These are phyloP conservation scores for Rhodotorula paludigena DNA, from an alignment of 768 basidiomycete species.

Conservation along the genomic window DNA sequence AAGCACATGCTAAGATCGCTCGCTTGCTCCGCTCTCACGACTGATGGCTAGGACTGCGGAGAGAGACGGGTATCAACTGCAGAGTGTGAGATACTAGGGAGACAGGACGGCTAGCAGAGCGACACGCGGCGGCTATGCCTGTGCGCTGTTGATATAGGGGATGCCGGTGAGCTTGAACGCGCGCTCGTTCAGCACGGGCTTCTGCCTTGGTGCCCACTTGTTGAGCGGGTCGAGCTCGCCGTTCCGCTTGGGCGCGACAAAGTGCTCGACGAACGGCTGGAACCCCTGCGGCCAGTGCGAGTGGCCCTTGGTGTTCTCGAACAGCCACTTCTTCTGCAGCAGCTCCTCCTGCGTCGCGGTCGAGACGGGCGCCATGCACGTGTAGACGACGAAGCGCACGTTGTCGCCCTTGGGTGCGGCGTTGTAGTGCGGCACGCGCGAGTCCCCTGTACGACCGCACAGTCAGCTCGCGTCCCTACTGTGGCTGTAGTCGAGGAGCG, in stretches of 20 bases:
- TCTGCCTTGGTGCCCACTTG: slow-evolving; percentile 16
- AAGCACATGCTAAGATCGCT: too few species aligned
- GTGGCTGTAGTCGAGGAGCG: too few species aligned
- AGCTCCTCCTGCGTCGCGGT: slow-evolving; percentile 15
- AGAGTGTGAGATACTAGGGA: too few species aligned
- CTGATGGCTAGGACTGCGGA: too few species aligned
- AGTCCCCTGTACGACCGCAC: slow-evolving; percentile 29
- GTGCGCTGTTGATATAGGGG: slow-evolving; percentile 9
- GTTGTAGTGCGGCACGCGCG: slow-evolving; percentile 25
- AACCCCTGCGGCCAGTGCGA: slow-evolving; percentile 26
- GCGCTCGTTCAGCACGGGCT: slow-evolving; percentile 15
- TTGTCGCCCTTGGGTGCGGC: slow-evolving; percentile 5
- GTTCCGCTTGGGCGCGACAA: slow-evolving; percentile 11
- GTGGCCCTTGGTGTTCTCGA: slow-evolving; percentile 16
- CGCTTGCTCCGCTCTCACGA: too few species aligned
- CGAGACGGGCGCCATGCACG: slow-evolving; percentile 1
- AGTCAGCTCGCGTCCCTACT: too few species aligned
- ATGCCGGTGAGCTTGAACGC: slow-evolving; percentile 24
- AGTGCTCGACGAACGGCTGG: slow-evolving; percentile 16
- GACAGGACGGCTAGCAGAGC: too few species aligned
- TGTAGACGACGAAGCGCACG: slow-evolving; percentile 19
- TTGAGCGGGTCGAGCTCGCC: slow-evolving; percentile 21
- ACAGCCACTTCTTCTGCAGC: slow-evolving; percentile 6
- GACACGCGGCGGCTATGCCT: too few species aligned
- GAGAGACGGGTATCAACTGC: too few species aligned